These are phyloP conservation scores for Sonneratia alba DNA, from an alignment of 345 rosid genomes.

Conservation along the genomic window DNA sequence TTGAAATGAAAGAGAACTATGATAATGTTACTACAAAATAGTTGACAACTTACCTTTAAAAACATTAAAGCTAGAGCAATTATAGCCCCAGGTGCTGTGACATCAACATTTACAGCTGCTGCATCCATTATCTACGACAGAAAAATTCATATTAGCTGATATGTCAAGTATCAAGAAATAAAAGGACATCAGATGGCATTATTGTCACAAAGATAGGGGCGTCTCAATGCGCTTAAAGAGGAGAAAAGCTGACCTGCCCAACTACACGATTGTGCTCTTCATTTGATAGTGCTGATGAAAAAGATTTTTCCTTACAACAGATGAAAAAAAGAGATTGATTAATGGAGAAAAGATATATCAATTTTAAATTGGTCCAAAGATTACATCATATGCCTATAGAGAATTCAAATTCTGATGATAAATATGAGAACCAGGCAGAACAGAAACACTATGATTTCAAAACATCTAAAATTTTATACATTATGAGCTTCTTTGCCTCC, in stretches of 20 bases:
- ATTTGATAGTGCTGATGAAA: slow-evolving; percentile 30
- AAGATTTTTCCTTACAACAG: slow-evolving; percentile 51
- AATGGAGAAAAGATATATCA: neutral
- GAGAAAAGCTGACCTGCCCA: slow-evolving; percentile 55
- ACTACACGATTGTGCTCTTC: slow-evolving; percentile 57
- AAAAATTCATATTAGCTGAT: slow-evolving; percentile 2
- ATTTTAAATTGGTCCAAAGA: neutral
- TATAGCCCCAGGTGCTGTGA: slow-evolving; percentile 93
- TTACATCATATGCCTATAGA: neutral
- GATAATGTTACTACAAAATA: neutral
- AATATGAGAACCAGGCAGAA: neutral
- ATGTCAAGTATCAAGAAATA: neutral
- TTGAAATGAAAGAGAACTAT: neutral
- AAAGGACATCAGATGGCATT: slow-evolving; percentile 1
- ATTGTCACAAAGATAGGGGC: neutral
- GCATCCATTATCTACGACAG: slow-evolving; percentile 71
- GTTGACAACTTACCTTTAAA: slow-evolving; percentile 47
- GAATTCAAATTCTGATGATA: slow-evolving; percentile 3
- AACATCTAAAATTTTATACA: slow-evolving; percentile 25
- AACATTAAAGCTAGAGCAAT: slow-evolving; percentile 88
- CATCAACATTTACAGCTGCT: slow-evolving; percentile 67
- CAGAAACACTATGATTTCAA: slow-evolving; percentile 10
- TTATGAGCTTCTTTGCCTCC: slow-evolving; percentile 77
- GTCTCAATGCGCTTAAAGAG: slow-evolving; percentile 5
- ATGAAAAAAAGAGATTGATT: neutral